Conservation (phyloP, 2,329 filamentous ascomycete species). For the Fusarium concolor region DNA sequence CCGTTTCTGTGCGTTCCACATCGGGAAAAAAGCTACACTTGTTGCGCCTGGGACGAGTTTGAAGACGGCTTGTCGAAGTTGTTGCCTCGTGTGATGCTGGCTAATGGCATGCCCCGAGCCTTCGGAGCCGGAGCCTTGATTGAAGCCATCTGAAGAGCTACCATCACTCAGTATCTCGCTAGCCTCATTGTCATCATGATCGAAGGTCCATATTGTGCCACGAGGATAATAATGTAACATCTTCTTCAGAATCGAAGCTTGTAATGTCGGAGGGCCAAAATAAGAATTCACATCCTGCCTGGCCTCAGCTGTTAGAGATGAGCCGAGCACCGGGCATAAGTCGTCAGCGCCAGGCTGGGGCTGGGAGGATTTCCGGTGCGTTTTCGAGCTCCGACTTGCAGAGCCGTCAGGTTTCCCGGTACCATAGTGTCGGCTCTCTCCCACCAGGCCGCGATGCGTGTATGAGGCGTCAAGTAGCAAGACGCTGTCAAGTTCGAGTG, state of each 20-base stretch:
- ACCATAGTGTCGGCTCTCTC: no score
- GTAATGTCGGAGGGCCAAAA: not conserved
- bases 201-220: not conserved
- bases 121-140: no score
- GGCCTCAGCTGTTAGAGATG: not conserved
- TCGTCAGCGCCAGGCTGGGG: not conserved
- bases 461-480: not conserved
- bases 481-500: not conserved
- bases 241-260: rapidly evolving
- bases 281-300: not conserved
- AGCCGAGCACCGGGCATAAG: not conserved
- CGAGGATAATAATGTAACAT: not conserved
- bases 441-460: not conserved
- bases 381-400: no score
- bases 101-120: rapidly evolving
- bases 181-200: not conserved
- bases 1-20: slow-evolving; percentile 1
- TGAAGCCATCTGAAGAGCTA: not conserved
- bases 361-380: not conserved
- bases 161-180: not conserved
- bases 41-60: not conserved
- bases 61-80: not conserved
- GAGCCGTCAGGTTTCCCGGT: no score
- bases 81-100: not conserved
- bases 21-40: not conserved